These are phyloP conservation scores for Aspergillus conjunctus DNA, from an alignment of 495 filamentous ascomycete species.

Conservation along the genomic window DNA sequence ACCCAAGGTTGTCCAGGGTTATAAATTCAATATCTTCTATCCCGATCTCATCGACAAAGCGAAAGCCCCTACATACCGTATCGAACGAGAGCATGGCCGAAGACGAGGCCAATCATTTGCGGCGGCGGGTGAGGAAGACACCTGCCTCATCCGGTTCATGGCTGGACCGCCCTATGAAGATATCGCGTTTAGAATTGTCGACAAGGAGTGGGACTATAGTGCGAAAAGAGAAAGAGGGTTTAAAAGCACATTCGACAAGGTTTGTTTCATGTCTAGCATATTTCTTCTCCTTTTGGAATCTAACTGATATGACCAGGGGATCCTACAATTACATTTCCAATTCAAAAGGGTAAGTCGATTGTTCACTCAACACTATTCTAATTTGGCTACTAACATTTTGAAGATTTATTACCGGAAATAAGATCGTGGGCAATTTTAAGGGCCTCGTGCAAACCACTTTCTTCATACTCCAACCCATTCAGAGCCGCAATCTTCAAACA, in stretches of 20 bases:
- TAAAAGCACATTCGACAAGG: conserved; percentile 96
- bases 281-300: conserved; percentile 25
- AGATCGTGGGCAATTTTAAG: not conserved
- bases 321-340: conserved; percentile 96
- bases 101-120: conserved; percentile 90
- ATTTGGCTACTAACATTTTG: conserved; percentile 24
- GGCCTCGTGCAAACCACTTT: conserved; percentile 3
- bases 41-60: conserved; percentile 96
- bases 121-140: conserved; percentile 96
- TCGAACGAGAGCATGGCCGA: conserved; percentile 87
- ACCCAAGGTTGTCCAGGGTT: conserved; percentile 97
- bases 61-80: conserved; percentile 91
- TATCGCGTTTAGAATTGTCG: conserved; percentile 95
- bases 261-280: conserved; percentile 46
- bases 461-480: conserved; percentile 7
- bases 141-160: conserved; percentile 93
- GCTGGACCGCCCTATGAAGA: conserved; percentile 97
- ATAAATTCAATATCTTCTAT: conserved; percentile 99
- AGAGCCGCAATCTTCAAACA: conserved; percentile 4
- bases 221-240: conserved; percentile 95
- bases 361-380: not conserved
- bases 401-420: conserved; percentile 45
- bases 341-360: conserved; percentile 73
- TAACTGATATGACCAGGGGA: conserved; percentile 60
- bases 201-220: conserved; percentile 99